Conservation (phyloP, 2,329 filamentous ascomycete genomes). For the Pyrenochaeta sp. region DNA sequence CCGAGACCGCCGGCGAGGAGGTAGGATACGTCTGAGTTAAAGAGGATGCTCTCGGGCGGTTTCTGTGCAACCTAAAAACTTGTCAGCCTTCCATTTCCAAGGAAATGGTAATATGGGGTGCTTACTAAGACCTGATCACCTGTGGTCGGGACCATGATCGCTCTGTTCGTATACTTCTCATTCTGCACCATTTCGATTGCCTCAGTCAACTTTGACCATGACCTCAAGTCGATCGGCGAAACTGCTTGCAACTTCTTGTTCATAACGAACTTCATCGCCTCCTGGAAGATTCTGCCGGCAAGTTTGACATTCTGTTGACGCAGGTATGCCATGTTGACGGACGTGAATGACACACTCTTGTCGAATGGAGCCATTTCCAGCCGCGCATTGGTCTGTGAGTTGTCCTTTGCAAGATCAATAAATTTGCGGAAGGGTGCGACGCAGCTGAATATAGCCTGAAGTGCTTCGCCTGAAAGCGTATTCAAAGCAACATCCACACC, state of each 20-base stretch:
- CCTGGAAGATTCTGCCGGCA: slow-evolving; percentile 9
- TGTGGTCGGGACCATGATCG: slow-evolving; percentile 8
- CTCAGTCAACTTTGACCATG: slow-evolving; percentile 16
- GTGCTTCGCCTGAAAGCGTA: slow-evolving; percentile 31
- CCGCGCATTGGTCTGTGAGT: slow-evolving; percentile 2
- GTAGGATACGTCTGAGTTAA: slow-evolving; percentile 17
- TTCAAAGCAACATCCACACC: slow-evolving; percentile 48
- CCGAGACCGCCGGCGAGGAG: slow-evolving; percentile 29
- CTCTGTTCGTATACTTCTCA: slow-evolving; percentile 7
- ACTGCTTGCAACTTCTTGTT: background rate
- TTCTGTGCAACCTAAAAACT: slow-evolving; percentile 1
- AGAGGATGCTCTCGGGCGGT: background rate
- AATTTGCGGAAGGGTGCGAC: slow-evolving; percentile 47
- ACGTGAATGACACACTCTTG: slow-evolving; percentile 16
- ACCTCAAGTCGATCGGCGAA: background rate
- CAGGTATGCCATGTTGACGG: slow-evolving; percentile 15
- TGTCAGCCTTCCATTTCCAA: background rate
- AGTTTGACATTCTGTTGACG: slow-evolving; percentile 5
- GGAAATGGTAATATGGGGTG: background rate
- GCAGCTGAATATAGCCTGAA: slow-evolving; percentile 54
- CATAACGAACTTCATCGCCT: slow-evolving; percentile 6
- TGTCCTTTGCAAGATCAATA: slow-evolving; percentile 24
- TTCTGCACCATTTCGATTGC: slow-evolving; percentile 24
- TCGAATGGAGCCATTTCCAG: slow-evolving; percentile 32
- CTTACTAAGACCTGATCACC: slow-evolving; percentile 11